These are phyloP conservation scores for Fusarium sp. DNA, from an alignment of 2,329 filamentous ascomycete species.

Conservation along the genomic window DNA sequence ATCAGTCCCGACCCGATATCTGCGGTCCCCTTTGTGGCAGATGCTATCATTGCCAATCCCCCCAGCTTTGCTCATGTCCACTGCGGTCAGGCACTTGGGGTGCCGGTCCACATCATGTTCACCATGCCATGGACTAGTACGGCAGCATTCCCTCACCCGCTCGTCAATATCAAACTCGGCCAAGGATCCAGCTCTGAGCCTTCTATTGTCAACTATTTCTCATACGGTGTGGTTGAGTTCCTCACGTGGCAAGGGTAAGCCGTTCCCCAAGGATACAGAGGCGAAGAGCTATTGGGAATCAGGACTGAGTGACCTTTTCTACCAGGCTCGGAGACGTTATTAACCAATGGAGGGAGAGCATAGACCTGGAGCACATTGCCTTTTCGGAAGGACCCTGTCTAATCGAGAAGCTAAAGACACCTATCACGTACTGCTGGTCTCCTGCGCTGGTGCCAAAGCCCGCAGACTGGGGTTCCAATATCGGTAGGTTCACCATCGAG, in stretches of 20 bases:
- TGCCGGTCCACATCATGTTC: slow-evolving; percentile 27
- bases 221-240: slow-evolving; percentile 78
- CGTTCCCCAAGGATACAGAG: background rate
- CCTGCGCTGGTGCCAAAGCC: slow-evolving; percentile 74
- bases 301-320: background rate
- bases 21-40: slow-evolving; percentile 56
- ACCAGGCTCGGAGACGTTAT: slow-evolving; percentile 21
- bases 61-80: slow-evolving; percentile 27
- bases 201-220: slow-evolving; percentile 76
- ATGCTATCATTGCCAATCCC: slow-evolving; percentile 56
- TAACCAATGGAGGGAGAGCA: slow-evolving; percentile 12
- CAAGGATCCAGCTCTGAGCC: slow-evolving; percentile 56
- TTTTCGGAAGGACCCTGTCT: slow-evolving; percentile 73
- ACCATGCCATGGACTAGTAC: slow-evolving; percentile 78
- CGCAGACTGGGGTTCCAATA: slow-evolving; percentile 71
- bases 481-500: slow-evolving; percentile 43
- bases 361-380: background rate
- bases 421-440: slow-evolving; percentile 84
- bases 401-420: slow-evolving; percentile 73
- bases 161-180: slow-evolving; percentile 71
- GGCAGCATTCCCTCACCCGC: slow-evolving; percentile 77
- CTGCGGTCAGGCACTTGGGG: slow-evolving; percentile 14
- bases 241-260: slow-evolving; percentile 78
- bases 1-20: slow-evolving; percentile 6
- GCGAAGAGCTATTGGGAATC: background rate